Conservation (phyloP, 345 rosid species). For the Excoecaria cochinchinensis region DNA sequence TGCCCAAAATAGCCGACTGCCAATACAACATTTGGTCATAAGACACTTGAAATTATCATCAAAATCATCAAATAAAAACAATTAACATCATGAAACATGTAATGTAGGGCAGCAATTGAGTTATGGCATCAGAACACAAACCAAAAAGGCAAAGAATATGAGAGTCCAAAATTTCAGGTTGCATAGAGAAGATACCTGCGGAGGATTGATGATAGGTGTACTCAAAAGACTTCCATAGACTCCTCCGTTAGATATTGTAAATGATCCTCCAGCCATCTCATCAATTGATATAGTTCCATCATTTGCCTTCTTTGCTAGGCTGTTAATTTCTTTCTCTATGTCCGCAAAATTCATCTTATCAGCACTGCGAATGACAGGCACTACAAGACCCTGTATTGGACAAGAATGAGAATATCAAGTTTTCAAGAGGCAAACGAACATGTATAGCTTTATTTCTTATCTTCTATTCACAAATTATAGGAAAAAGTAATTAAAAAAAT, state of each 20-base stretch:
- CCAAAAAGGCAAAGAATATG: not conserved
- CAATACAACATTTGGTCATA: not conserved
- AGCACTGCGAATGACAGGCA: slow-evolving; percentile 73
- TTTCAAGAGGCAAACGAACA: too few relatives aligned
- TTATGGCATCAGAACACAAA: not conserved
- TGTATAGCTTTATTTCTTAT: too few relatives aligned
- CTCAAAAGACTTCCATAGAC: slow-evolving; percentile 96
- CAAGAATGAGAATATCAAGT: not conserved
- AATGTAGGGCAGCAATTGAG: not conserved
- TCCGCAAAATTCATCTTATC: slow-evolving; percentile 81
- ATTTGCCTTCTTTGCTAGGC: slow-evolving; percentile 86
- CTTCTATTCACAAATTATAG: too few relatives aligned
- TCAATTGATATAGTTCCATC: slow-evolving; percentile 93
- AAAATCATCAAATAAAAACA: not conserved
- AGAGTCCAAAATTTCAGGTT: not conserved
- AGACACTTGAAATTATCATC: not conserved
- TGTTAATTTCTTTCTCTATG: slow-evolving; percentile 84
- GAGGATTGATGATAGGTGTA: slow-evolving; percentile 99
- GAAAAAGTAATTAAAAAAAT: too few relatives aligned
- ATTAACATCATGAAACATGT: not conserved
- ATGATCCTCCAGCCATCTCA: slow-evolving; percentile 99
- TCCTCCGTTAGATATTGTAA: slow-evolving; percentile 81
- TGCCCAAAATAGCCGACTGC: slow-evolving; percentile 82
- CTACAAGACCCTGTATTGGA: slow-evolving; percentile 69
- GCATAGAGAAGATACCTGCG: slow-evolving; percentile 55